Evolutionary conservation across 2,329 filamentous ascomycete genomes (phyloP).

Genomic region (Harringtonia lauricola): DNA sequence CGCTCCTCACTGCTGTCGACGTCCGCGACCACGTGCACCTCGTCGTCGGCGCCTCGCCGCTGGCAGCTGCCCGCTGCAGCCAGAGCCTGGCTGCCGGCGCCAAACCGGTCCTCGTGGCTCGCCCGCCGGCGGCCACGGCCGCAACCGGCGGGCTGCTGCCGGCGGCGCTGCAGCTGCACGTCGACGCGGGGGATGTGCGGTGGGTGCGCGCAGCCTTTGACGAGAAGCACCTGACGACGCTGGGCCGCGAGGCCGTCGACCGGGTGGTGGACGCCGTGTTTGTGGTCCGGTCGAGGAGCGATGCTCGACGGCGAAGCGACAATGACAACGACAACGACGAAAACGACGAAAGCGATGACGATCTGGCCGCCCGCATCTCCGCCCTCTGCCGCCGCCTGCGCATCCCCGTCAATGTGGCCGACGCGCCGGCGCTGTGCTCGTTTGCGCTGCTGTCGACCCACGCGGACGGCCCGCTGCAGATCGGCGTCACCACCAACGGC

Average conservation of each 20-base stretch:
- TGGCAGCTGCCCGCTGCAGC: constrained; percentile 74
- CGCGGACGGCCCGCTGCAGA: constrained; percentile 80
- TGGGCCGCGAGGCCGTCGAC: constrained; percentile 73
- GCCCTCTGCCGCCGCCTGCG: constrained; percentile 64
- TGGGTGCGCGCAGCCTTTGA: constrained; percentile 58
- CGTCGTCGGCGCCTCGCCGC: constrained; percentile 73
- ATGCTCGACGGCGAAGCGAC: constrained; percentile 21
- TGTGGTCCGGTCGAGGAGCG: constrained; percentile 49
- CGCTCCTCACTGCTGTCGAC: constrained; percentile 64
- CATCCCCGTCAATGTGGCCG: constrained; percentile 88
- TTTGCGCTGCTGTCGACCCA: constrained; percentile 86
- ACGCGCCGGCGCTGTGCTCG: constrained; percentile 75
- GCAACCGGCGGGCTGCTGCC: constrained; percentile 43
- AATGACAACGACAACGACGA: constrained; percentile 31
- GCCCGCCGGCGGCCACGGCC: constrained; percentile 25
- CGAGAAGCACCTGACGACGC: constrained; percentile 58
- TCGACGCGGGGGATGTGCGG: constrained; percentile 54
- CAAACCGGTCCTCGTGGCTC: constrained; percentile 65
- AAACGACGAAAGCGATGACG: constrained; percentile 17
- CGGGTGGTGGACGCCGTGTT: constrained; percentile 84
- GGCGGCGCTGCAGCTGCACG: constrained; percentile 46
- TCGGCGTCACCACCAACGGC: constrained; percentile 92
- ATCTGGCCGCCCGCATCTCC: constrained; percentile 50
- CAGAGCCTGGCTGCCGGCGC: constrained; percentile 78
- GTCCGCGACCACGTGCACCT: constrained; percentile 66